Conservation (phyloP, 176 grass and related monocot species). For the Eragrostis nindensis region DNA sequence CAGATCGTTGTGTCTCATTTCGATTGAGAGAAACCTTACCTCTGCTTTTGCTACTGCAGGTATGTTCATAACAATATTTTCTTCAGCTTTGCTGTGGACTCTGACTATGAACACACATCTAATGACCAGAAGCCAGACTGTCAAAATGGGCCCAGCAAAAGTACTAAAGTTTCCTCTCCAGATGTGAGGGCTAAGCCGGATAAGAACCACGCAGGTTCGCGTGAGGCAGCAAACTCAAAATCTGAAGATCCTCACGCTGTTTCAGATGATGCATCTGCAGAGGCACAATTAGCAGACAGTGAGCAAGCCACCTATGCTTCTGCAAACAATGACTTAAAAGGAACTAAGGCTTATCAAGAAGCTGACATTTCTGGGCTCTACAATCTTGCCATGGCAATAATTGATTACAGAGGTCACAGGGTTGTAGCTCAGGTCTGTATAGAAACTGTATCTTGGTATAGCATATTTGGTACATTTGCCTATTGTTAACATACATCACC, state of each 20-base stretch:
- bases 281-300: constrained; percentile 79
- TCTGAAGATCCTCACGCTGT: constrained; percentile 34
- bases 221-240: constrained; percentile 11
- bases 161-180: constrained; percentile 22
- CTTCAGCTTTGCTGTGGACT: constrained; percentile 98
- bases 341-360: constrained; percentile 98
- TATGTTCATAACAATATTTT: constrained; percentile 99
- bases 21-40: constrained; percentile 36
- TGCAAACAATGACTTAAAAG: constrained; percentile 99
- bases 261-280: constrained; percentile 60
- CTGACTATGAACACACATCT: constrained; percentile 73
- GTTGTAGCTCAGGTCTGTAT: constrained; percentile 92
- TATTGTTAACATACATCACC: neutral
- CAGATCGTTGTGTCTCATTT: neutral
- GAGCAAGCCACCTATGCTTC: constrained; percentile 99
- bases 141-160: constrained; percentile 41
- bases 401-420: constrained; percentile 97
- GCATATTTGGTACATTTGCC: constrained; percentile 3
- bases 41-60: constrained; percentile 53
- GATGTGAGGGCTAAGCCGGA: constrained; percentile 39
- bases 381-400: constrained; percentile 99
- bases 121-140: constrained; percentile 60
- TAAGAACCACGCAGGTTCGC: constrained; percentile 14
- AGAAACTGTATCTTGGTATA: constrained; percentile 1
- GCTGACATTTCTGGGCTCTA: constrained; percentile 93